phyloP scores from a whole-genome alignment of 495 filamentous ascomycete species.

The Tuber microsphaerosporum region DNA sequence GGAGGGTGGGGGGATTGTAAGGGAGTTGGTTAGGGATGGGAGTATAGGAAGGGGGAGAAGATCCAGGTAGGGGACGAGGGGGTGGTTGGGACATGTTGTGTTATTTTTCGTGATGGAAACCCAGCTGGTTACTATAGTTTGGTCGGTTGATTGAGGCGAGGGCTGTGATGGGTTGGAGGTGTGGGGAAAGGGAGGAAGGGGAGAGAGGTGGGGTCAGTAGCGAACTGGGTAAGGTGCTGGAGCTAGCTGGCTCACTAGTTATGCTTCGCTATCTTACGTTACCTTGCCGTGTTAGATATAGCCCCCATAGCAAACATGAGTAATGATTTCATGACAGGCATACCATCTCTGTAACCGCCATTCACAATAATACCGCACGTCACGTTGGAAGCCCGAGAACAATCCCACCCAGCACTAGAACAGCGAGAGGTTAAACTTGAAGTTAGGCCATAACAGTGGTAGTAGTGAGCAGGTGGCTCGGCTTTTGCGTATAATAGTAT shows the following conservation, averaged over 20 bases:
- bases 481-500: background rate
- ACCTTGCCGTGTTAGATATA: background rate
- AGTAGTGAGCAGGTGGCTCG: background rate
- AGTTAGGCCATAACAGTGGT: background rate
- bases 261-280: background rate
- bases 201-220: background rate
- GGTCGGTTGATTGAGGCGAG: background rate
- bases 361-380: no score
- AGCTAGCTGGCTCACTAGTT: background rate
- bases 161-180: background rate
- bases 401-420: no score
- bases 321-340: no score
- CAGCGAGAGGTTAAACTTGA: background rate
- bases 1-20: background rate
- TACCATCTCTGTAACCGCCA: no score
- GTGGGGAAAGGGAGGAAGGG: background rate
- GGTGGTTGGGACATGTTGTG: background rate
- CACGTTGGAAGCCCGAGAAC: no score
- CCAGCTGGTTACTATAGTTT: background rate
- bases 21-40: background rate
- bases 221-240: background rate
- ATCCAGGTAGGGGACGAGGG: background rate
- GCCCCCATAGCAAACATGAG: background rate
- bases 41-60: background rate
- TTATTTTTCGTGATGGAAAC: background rate